Evolutionary conservation across 441 rosid species (phyloP), one percentile per base, ranked within the genome.

Genomic region (Gossypium schwendimanii): DNA sequence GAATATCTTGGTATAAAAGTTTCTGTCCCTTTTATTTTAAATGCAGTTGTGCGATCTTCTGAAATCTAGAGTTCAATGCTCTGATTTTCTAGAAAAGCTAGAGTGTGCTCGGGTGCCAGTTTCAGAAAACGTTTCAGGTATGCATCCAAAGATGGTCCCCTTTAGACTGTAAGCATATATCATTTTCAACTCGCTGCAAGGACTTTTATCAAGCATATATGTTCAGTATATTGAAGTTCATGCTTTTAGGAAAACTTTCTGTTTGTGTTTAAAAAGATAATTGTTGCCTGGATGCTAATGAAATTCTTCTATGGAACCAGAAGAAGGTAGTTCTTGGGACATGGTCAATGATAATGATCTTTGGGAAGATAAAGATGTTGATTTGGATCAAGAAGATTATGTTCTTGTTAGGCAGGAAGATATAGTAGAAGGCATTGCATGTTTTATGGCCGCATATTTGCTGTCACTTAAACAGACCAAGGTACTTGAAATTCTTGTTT

Each of bases 331-430:
- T 80, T 87, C 97, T 10, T 94, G 99, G 99, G 96, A 89, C 54
- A 58, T 94, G 82, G 88, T 94, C 73, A 81, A 80, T 77, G 82
- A 84, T 75, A 85, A 83, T 79, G 99, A 94, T 87, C 75, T 92
- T 52, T 91, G 93, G 99, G 90, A 76, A 72, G 83, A 77, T 28
- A 89, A 81, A 79, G 74, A 58, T 76, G 23, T 63, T 67, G 86
- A 81, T 77, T 81, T 81, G 70, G 86, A 87, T 21, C 77, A 78
- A 70, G 98, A 91, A 66, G 99, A 87, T 75, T 94, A 89, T 82
- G 96, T 92, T 49, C 81, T 92, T 73, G 99, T 92, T 78, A 90
- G 87, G 75, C 87, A 91, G 84, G 99, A 94, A 84, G 99, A 94
- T 84, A 91, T 94, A 78, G 90, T 89, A 33, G 99, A 94, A 4